Conservation (phyloP, 1,139 yeast genomes). For the Tardiomyces digboiensis region DNA sequence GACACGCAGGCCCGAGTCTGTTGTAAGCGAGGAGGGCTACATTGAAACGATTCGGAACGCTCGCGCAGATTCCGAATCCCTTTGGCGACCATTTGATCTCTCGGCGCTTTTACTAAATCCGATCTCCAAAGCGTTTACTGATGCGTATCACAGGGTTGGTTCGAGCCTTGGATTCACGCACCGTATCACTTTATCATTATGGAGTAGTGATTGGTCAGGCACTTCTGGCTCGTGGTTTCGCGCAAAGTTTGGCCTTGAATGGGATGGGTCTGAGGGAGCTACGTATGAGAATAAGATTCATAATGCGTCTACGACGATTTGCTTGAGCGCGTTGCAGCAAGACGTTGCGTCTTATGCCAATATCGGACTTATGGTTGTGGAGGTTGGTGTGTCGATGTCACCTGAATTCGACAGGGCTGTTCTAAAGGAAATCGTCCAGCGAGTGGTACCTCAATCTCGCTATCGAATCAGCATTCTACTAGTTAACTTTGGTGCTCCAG, state of each 20-base stretch:
- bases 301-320: conserved; percentile 3
- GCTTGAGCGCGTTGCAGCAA: conserved; percentile 15
- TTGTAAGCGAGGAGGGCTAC: neutral
- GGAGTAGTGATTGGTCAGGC: conserved; percentile 20
- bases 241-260: conserved; percentile 17
- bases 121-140: neutral
- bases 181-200: neutral
- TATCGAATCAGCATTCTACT: conserved; percentile 10
- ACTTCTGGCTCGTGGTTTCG: conserved; percentile 23
- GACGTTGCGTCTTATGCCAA: conserved; percentile 12
- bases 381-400: conserved; percentile 8
- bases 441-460: conserved; percentile 5
- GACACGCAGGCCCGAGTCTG: neutral
- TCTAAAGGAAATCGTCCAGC: conserved; percentile 10
- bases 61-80: neutral
- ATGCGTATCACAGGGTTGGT: too few species aligned
- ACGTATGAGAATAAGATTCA: conserved; percentile 4
- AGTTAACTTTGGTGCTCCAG: conserved; percentile 8
- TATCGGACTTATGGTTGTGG: conserved; percentile 9
- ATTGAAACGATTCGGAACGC: neutral
- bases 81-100: neutral
- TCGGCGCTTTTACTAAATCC: neutral
- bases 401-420: conserved; percentile 10
- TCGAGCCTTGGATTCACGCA: neutral
- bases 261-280: conserved; percentile 9